Evolutionary conservation across 2,329 filamentous ascomycete species (phyloP), one percentile per base, ranked within the genome.

Genomic region (Scedosporium apiospermum): DNA sequence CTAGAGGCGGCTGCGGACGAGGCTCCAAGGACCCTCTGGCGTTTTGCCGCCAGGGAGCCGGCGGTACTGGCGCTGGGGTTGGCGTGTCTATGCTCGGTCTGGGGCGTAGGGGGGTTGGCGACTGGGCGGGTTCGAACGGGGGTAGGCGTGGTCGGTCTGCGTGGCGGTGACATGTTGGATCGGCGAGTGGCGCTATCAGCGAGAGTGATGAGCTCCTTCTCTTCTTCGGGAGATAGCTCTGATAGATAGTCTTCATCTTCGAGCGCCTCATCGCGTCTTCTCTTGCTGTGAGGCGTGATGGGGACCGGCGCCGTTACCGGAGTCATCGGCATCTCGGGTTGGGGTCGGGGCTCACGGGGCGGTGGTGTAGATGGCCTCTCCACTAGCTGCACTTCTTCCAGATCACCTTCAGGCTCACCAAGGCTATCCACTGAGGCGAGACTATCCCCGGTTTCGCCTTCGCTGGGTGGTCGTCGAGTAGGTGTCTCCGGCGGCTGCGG

Each of bases 201-300:
- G 21, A 75, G 68, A n/a, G 65, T 67, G 21, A 67, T 71, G 64
- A 79, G 68, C 63, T 76, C 67, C 27, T 70, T 67, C 64, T 76
- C 77, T 51, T 74, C 74, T n/a, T 78, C 75, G 6, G 76, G 74
- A 16, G 69, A 71, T 3, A 76, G 41, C 14, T 75, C 75, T 34
- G 68, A 70, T 18, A 74, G 71, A 1, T 71, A 70, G 42, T 66
- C 66, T 23, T 69, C 70, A 3, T 71, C 68, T 9, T 68, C 68
- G 4, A 67, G 66, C 10, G 70, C 67, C 64, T 73, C 65, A 68
- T 71, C 72, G 42, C 72, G 67, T 64, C 73, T 77, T 66, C 64
- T 59, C 14, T 67, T 63, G 2, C 65, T 51, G 9, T 64, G 65
- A 16, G 65, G 67, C 0, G 71, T 67, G 0, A 68, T 67, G n/a